phyloP scores from a whole-genome alignment of 345 rosid species.

The Populus pruinosa region DNA sequence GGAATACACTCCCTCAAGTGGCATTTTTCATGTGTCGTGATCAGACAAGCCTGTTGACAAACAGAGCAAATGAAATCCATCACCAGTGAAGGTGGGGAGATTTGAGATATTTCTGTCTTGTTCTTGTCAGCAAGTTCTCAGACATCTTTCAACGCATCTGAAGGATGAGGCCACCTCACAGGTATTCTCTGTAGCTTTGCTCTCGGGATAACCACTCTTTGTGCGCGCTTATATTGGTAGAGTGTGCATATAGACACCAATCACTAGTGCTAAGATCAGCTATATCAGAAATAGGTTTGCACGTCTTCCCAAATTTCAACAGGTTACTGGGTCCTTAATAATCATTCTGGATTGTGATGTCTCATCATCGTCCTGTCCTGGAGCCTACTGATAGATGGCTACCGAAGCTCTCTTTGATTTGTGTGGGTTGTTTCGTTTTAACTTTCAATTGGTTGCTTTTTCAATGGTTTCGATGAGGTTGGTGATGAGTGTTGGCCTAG shows the following conservation, averaged over 20 bases:
- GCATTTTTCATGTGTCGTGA: neutral
- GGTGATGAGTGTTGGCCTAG: too few species aligned
- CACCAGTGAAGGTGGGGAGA: neutral
- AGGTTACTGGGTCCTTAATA: neutral
- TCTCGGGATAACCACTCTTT: too few species aligned
- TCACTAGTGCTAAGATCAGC: neutral
- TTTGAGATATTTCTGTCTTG: neutral
- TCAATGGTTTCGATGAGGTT: too few species aligned
- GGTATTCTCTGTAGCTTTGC: neutral
- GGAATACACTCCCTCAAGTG: constrained; percentile 8
- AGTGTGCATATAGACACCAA: neutral
- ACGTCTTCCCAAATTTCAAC: neutral
- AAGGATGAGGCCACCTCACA: neutral
- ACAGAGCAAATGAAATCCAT: neutral
- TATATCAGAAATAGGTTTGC: neutral
- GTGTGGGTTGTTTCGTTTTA: too few species aligned
- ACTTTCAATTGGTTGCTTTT: too few species aligned
- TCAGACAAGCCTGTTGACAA: neutral
- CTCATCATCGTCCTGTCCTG: neutral
- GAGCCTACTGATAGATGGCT: neutral
- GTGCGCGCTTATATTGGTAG: neutral
- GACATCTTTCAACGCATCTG: neutral
- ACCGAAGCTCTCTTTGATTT: neutral
- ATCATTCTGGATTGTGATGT: neutral
- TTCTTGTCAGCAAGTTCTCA: neutral